phyloP scores from a whole-genome alignment of 352 stramenopile species.

The Blastocystis sp. region DNA sequence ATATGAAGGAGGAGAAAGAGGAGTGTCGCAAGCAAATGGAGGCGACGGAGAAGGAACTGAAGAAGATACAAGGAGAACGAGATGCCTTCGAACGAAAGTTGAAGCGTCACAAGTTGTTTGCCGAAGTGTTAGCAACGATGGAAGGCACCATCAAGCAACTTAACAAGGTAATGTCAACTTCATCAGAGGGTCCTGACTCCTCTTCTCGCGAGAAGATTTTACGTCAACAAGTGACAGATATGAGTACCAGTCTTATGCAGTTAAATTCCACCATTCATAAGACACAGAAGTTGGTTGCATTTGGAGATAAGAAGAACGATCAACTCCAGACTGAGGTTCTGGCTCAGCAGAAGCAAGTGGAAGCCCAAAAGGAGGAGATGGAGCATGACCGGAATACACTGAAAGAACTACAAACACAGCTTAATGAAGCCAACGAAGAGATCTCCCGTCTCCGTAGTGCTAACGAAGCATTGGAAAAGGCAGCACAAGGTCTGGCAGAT shows the following conservation, averaged over 20 bases:
- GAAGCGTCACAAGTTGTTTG: slow-evolving; percentile 54
- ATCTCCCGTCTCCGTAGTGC: neutral
- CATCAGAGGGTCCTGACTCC: neutral
- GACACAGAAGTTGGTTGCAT: slow-evolving; percentile 39
- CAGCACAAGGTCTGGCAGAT: neutral
- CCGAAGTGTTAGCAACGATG: neutral
- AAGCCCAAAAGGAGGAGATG: neutral
- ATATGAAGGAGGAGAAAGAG: neutral
- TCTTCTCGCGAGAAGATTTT: neutral
- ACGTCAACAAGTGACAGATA: slow-evolving; percentile 24
- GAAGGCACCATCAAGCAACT: slow-evolving; percentile 1
- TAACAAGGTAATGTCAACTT: neutral
- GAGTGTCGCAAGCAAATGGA: neutral
- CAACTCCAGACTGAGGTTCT: slow-evolving; percentile 12
- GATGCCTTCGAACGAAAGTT: slow-evolving; percentile 48
- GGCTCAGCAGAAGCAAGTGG: neutral
- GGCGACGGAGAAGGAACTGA: neutral
- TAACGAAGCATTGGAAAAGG: slow-evolving; percentile 33
- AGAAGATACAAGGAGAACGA: neutral
- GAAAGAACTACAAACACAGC: neutral
- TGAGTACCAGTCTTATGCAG: slow-evolving; percentile 6
- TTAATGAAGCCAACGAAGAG: neutral
- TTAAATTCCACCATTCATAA: slow-evolving; percentile 19
- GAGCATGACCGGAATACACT: neutral
- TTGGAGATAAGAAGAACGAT: slow-evolving; percentile 63